phyloP scores from a whole-genome alignment of 345 rosid genomes.

The Cardamine resedifolia region DNA sequence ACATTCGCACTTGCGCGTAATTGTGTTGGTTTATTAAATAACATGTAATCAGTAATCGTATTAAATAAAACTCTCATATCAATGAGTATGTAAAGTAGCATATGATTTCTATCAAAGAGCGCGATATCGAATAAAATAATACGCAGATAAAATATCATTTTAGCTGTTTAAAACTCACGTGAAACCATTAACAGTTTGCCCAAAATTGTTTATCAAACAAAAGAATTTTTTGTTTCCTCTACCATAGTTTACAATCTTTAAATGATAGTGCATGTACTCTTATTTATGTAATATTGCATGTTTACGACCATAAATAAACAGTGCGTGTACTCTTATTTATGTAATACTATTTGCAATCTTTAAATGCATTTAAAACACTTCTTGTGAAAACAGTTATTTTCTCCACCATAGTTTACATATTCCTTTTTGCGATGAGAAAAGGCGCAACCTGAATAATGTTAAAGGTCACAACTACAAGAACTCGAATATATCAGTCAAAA shows the following conservation, averaged over 20 bases:
- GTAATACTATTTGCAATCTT: background rate
- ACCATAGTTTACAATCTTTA: too few species aligned
- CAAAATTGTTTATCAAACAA: background rate
- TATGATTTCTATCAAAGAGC: background rate
- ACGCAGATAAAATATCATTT: background rate
- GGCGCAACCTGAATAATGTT: background rate
- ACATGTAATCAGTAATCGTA: background rate
- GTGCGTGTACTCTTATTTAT: background rate
- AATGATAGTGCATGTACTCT: too few species aligned
- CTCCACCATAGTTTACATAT: background rate
- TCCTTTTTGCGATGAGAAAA: background rate
- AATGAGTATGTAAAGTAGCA: background rate
- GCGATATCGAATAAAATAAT: background rate
- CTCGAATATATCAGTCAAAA: background rate
- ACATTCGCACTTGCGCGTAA: background rate
- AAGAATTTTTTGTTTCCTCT: too few species aligned
- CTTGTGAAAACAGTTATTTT: background rate
- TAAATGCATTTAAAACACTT: background rate
- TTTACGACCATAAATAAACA: too few species aligned
- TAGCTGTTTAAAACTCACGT: background rate
- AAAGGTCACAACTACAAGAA: background rate
- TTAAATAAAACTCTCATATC: background rate
- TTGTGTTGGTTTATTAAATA: background rate
- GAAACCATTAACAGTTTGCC: background rate
- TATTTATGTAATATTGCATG: too few species aligned